Percentiles rank a stretch among this genome's conserved stretches.
Conservation (phyloP, 495 filamentous ascomycete genomes). For the Penicillium maclennaniae region DNA sequence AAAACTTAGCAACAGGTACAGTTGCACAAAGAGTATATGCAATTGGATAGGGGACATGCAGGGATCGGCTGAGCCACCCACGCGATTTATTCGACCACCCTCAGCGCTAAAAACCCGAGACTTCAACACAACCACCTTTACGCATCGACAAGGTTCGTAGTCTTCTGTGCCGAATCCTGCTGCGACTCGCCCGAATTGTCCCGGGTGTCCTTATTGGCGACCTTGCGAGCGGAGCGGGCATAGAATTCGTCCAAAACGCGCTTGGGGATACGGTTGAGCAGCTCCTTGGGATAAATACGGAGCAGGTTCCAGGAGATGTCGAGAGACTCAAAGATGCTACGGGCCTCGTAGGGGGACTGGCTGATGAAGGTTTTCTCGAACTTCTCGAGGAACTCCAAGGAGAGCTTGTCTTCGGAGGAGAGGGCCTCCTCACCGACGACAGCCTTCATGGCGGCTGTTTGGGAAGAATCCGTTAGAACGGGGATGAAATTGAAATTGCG, state of each 20-base stretch:
- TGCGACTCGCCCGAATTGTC: conserved; percentile 60
- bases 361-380: conserved; percentile 92
- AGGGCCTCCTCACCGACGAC: conserved; percentile 98
- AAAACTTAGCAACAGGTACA: conserved; percentile 13
- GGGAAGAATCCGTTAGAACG: conserved; percentile 5
- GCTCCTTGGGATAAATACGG: conserved; percentile 92
- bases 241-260: conserved; percentile 94
- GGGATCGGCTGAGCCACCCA: conserved; percentile 1
- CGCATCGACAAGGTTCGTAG: conserved; percentile 61
- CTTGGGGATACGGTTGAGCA: conserved; percentile 95
- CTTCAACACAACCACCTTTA: conserved; percentile 15
- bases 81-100: conserved; percentile 4
- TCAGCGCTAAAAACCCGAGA: conserved; percentile 8
- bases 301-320: conserved; percentile 95
- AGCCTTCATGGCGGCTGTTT: conserved; percentile 89
- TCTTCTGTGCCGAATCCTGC: conserved; percentile 45
- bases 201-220: conserved; percentile 62
- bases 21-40: conserved; percentile 22
- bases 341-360: conserved; percentile 87
- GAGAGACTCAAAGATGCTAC: conserved; percentile 85
- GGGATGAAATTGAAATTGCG: background rate
- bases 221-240: conserved; percentile 58
- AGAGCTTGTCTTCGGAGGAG: conserved; percentile 93
- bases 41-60: conserved; percentile 15
- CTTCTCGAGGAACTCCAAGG: conserved; percentile 96